These are phyloP conservation scores for Chamaenerion angustifolium DNA, from an alignment of 345 rosid genomes.

Conservation along the genomic window DNA sequence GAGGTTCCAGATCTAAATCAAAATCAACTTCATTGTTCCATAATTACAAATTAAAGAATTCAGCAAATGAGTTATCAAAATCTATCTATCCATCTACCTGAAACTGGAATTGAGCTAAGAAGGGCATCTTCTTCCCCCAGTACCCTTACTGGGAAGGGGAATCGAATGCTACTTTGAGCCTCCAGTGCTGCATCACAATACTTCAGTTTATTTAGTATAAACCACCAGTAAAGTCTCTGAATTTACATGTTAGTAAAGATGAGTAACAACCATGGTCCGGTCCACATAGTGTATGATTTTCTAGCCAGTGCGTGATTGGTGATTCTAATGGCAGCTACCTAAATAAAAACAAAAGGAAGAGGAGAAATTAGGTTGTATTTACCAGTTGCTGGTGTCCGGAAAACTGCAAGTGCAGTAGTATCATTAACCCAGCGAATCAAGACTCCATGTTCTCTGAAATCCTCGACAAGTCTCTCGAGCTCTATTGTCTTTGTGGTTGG, in stretches of 20 bases:
- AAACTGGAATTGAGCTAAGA: constrained; percentile 35
- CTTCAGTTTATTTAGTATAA: not conserved
- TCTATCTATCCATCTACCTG: constrained; percentile 26
- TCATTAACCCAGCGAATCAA: constrained; percentile 87
- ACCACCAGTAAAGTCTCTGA: not conserved
- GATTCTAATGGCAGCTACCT: no score
- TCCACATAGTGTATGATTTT: no score
- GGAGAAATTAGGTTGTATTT: constrained; percentile 6
- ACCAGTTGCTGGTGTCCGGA: constrained; percentile 63
- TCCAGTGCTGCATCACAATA: constrained; percentile 49
- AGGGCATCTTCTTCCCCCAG: constrained; percentile 60
- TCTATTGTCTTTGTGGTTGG: constrained; percentile 65
- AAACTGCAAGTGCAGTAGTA: constrained; percentile 81
- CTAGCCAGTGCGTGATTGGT: no score
- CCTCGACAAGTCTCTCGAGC: constrained; percentile 61
- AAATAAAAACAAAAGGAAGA: no score
- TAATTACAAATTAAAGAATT: not conserved
- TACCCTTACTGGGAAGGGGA: constrained; percentile 51
- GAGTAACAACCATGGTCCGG: no score
- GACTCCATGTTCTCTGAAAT: constrained; percentile 41
- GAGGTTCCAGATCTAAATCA: constrained; percentile 72
- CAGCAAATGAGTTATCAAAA: not conserved
- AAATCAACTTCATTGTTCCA: not conserved
- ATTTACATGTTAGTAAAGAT: not conserved
- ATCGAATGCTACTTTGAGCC: constrained; percentile 37